These are phyloP conservation scores for Laburnicola sp. DNA, from an alignment of 2,329 filamentous ascomycete genomes.

Conservation along the genomic window DNA sequence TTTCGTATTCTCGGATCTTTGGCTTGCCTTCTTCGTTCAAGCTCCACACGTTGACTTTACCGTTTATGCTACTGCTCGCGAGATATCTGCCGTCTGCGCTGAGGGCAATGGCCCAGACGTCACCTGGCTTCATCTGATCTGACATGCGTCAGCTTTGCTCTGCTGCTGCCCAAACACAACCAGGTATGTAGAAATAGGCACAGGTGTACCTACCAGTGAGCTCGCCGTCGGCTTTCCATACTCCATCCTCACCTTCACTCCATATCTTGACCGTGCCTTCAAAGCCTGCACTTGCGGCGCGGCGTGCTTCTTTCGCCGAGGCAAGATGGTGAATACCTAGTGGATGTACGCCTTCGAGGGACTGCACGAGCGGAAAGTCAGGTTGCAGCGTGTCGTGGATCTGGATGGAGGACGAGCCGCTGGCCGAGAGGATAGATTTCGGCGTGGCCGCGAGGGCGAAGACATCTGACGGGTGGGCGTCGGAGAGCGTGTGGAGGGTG, in stretches of 20 bases:
- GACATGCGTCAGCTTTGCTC: slow-evolving; percentile 16
- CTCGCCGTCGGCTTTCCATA: slow-evolving; percentile 57
- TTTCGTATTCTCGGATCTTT: slow-evolving; percentile 83
- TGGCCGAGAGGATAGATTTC: slow-evolving; percentile 76
- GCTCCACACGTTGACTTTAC: slow-evolving; percentile 88
- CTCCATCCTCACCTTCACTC: slow-evolving; percentile 58
- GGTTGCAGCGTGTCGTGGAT: slow-evolving; percentile 73
- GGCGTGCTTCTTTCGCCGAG: slow-evolving; percentile 63
- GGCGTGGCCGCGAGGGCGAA: slow-evolving; percentile 79
- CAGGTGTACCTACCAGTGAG: slow-evolving; percentile 47
- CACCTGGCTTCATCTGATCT: slow-evolving; percentile 64
- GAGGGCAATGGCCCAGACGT: slow-evolving; percentile 85
- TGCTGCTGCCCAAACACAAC: neutral
- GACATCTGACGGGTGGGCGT: slow-evolving; percentile 83
- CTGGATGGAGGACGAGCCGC: slow-evolving; percentile 79
- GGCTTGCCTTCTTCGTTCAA: slow-evolving; percentile 54
- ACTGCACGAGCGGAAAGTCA: slow-evolving; percentile 77
- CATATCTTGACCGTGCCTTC: slow-evolving; percentile 87
- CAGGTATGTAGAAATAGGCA: slow-evolving; percentile 15
- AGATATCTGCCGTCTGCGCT: slow-evolving; percentile 82
- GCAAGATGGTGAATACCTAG: slow-evolving; percentile 90
- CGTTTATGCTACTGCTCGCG: slow-evolving; percentile 85
- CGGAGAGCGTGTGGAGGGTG: slow-evolving; percentile 85
- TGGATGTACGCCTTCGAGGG: slow-evolving; percentile 76
- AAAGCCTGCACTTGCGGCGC: slow-evolving; percentile 84